Percentiles rank a stretch among this genome's conserved stretches.
Evolutionary conservation across 495 filamentous ascomycete genomes (phyloP).

Genomic region (Neurospora sp.): DNA sequence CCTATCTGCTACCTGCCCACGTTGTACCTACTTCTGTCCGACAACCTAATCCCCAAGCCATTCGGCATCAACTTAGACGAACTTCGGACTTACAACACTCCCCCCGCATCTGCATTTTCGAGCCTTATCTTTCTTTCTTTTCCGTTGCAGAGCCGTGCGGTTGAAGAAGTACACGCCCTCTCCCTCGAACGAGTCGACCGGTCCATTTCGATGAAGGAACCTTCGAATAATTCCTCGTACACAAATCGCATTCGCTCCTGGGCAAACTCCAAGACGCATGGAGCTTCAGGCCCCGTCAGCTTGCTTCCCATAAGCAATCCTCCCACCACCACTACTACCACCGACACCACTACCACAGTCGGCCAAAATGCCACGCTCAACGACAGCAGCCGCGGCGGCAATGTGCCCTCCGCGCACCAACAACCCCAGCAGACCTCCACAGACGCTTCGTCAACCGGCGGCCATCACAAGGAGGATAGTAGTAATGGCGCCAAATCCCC

Average conservation of each 20-base stretch:
- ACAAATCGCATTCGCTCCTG: constrained; percentile 51
- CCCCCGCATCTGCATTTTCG: background rate
- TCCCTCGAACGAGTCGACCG: background rate
- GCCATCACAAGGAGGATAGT: constrained; percentile 8
- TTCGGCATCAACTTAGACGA: background rate
- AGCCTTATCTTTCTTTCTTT: background rate
- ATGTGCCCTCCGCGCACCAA: background rate
- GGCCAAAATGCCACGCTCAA: constrained; percentile 15
- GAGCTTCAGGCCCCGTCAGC: constrained; percentile 31
- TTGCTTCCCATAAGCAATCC: constrained; percentile 26
- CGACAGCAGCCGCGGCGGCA: constrained; percentile 7
- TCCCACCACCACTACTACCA: background rate
- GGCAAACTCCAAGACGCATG: constrained; percentile 44
- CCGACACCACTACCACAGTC: constrained; percentile 2
- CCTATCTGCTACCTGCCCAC: background rate
- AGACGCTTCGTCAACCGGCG: background rate
- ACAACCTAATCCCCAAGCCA: background rate
- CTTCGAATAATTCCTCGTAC: constrained; percentile 40
- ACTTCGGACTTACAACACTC: background rate
- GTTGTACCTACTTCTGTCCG: background rate
- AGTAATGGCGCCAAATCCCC: constrained; percentile 19
- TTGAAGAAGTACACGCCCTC: background rate
- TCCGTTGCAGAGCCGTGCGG: background rate
- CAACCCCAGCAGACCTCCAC: background rate
- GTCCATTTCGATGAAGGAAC: constrained; percentile 53